Evolutionary conservation across 306 rosid species (phyloP).

Genomic region (Vigna trinervia): DNA sequence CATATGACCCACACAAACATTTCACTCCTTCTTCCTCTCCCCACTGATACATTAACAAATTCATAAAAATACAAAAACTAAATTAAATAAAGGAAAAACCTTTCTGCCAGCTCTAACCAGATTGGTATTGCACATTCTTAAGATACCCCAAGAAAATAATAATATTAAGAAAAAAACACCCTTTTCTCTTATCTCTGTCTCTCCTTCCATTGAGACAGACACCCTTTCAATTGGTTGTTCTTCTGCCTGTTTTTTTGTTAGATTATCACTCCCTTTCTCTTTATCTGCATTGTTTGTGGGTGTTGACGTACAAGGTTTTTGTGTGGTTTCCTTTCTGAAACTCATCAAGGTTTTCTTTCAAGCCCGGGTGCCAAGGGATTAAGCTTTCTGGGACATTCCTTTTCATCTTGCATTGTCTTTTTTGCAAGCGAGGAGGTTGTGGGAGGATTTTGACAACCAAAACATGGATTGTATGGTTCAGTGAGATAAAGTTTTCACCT

Average conservation of each 20-base stretch:
- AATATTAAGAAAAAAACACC: constrained; percentile 30
- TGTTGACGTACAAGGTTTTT: constrained; percentile 34
- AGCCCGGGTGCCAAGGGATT: constrained; percentile 39
- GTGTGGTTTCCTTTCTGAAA: constrained; percentile 52
- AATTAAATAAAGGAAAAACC: background rate
- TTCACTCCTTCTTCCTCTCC: constrained; percentile 31
- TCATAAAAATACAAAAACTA: background rate
- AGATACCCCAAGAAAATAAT: background rate
- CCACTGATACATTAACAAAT: background rate
- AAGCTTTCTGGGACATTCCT: constrained; percentile 46
- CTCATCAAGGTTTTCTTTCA: constrained; percentile 47
- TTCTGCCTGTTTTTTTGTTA: constrained; percentile 26
- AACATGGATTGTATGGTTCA: constrained; percentile 18
- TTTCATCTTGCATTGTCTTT: constrained; percentile 36
- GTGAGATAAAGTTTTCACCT: constrained; percentile 38
- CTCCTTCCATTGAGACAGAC: constrained; percentile 46
- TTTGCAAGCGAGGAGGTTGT: constrained; percentile 43
- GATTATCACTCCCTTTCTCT: constrained; percentile 21
- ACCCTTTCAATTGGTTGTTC: constrained; percentile 13
- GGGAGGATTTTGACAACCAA: constrained; percentile 29
- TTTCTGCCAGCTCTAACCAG: constrained; percentile 53
- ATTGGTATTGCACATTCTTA: constrained; percentile 52
- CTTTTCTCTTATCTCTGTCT: constrained; percentile 45
- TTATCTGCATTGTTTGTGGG: constrained; percentile 42
- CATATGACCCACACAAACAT: constrained; percentile 58